These are phyloP conservation scores for Wallacemonas sp. DNA, from an alignment of 208 protist species.

Conservation along the genomic window DNA sequence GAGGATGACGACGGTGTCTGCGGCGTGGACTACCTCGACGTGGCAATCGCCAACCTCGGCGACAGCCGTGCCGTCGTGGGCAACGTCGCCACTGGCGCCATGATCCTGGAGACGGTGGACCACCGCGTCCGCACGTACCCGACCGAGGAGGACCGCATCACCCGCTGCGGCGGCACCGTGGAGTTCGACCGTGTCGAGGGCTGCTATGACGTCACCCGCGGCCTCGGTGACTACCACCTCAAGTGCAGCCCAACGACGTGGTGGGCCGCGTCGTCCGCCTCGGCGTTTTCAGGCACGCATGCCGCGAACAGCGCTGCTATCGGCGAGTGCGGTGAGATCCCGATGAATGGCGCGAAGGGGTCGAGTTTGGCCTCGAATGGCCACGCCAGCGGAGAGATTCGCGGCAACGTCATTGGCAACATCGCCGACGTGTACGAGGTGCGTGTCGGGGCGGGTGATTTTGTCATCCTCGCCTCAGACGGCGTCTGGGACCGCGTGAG, in stretches of 20 bases:
- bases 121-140: constrained; percentile 52
- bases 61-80: constrained; percentile 75
- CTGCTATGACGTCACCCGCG: constrained; percentile 64
- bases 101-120: constrained; percentile 55
- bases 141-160: constrained; percentile 38
- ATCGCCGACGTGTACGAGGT: constrained; percentile 73
- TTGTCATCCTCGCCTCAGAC: constrained; percentile 77
- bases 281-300: no score
- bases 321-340: no score
- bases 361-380: constrained; percentile 10
- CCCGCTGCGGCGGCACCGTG: constrained; percentile 38
- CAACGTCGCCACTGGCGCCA: constrained; percentile 22
- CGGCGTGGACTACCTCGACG: constrained; percentile 22
- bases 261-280: constrained; percentile 20
- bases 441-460: constrained; percentile 55
- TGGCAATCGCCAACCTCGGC: constrained; percentile 75
- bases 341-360: no score
- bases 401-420: constrained; percentile 66
- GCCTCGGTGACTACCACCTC: constrained; percentile 62
- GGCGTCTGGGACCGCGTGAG: constrained; percentile 82
- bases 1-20: background rate
- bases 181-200: constrained; percentile 62
- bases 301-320: no score
- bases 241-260: constrained; percentile 50
- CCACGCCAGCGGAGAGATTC: background rate